Conservation (phyloP, 192 early-diverging fungal genomes). For the Linnemannia hyalina region DNA sequence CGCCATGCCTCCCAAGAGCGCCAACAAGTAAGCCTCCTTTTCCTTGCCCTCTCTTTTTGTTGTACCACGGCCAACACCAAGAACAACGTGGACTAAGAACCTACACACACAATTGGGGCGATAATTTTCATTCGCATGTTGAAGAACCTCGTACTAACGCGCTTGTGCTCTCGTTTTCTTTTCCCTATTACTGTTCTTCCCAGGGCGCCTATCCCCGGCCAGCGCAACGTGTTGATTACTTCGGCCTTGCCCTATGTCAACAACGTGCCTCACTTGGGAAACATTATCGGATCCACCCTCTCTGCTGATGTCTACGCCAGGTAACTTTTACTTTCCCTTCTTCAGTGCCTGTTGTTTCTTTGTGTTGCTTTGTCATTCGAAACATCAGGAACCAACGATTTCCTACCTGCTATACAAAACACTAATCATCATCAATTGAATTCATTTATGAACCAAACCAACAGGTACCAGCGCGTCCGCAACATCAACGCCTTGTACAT, state of each 20-base stretch:
- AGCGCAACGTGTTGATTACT: slow-evolving; percentile 95
- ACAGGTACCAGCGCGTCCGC: slow-evolving; percentile 88
- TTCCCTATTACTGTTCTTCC: background rate
- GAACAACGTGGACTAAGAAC: no score
- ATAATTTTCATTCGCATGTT: no score
- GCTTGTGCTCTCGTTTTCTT: background rate
- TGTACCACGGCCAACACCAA: background rate
- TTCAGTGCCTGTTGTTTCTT: background rate
- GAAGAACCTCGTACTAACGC: background rate
- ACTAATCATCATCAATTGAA: background rate
- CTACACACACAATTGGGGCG: no score
- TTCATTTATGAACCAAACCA: background rate
- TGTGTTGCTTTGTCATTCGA: background rate
- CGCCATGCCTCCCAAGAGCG: slow-evolving; percentile 53
- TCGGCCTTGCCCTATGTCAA: slow-evolving; percentile 98
- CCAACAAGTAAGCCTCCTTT: slow-evolving; percentile 37
- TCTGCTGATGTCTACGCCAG: slow-evolving; percentile 97
- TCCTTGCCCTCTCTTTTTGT: background rate
- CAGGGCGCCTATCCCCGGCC: slow-evolving; percentile 71
- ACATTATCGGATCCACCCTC: slow-evolving; percentile 98
- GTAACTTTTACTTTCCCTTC: slow-evolving; percentile 28
- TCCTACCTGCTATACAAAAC: background rate
- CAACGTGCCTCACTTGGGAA: slow-evolving; percentile 99
- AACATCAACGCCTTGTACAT: slow-evolving; percentile 93
- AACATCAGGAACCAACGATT: background rate